Evolutionary conservation across 257 asterid genomes (phyloP), one percentile per base, ranked within the genome.

Genomic region (Misopates orontium): DNA sequence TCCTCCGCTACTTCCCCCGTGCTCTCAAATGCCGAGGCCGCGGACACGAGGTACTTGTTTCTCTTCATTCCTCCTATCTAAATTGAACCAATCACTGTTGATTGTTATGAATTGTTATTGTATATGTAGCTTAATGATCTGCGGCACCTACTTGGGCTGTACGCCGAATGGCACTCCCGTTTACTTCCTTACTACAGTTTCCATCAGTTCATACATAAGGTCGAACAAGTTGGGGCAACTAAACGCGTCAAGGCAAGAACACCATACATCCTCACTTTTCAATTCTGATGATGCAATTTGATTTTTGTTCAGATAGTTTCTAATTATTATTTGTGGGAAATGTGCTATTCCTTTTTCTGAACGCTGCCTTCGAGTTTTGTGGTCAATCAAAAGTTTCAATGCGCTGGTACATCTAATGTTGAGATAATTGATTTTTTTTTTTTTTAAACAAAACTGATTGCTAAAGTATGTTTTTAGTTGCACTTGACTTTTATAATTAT

Each of bases 131-230:
- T 87, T 24, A 71, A 76, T 70, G 98, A 93, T 82, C 78, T 93
- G 73, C 76, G 80, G 45, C 78, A 84, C 73, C 86, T 93, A 52
- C 93, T 93, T 70, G 74, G 90, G 68, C 73, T 89, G 56, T 90
- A 93, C 71, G 86, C 86, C 52, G 97, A 93, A 23, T 93, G 98
- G 98, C 91, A 93, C 75, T 75, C 90, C 4, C 85, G 76, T 20
- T 76, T 93, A 36, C 79, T 93, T 68, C 98, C 98, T 50, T 93
- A 87, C 66, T 93, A 84, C 72, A 77, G 78, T 64, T 90, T 93
- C 17, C 80, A 84, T 56, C 98, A 90, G 56, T 90, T 93, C 73
- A 72, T 93, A 23, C 87, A 84, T 40, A 93, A 93, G 88, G 87
- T 84, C 64, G 98, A 90, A 73, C 86, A 82, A 80, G 85, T 89